phyloP scores from a whole-genome alignment of 2,329 filamentous ascomycete species.

The Microdochium trichocladiopsis region DNA sequence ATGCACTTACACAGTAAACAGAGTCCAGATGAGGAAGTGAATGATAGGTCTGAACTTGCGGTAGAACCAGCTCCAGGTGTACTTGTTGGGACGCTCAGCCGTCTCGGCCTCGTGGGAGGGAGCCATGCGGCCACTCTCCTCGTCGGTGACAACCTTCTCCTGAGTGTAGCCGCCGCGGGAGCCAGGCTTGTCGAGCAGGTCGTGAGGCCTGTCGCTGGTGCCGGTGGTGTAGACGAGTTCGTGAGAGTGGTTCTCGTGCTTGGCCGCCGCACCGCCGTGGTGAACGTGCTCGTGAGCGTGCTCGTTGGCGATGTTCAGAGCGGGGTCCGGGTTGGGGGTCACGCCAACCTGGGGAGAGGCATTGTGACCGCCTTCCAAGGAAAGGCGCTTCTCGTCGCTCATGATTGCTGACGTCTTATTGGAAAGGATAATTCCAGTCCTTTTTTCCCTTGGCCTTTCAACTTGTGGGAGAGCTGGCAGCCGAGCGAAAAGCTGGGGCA shows the following conservation, averaged over 20 bases:
- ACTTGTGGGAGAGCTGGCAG: too few species aligned
- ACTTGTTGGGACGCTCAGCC: constrained; percentile 12
- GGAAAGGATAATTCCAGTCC: too few species aligned
- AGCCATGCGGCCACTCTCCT: constrained; percentile 21
- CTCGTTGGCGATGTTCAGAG: constrained; percentile 28
- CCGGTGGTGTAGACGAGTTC: constrained; percentile 41
- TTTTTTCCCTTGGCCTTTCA: too few species aligned
- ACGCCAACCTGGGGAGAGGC: constrained; percentile 11
- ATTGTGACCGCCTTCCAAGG: constrained; percentile 10
- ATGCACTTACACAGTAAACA: constrained; percentile 27
- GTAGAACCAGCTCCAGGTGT: constrained; percentile 28
- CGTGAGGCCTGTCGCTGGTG: constrained; percentile 28
- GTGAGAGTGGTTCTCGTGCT: constrained; percentile 24
- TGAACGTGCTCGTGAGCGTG: constrained; percentile 35
- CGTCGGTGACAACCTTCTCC: constrained; percentile 21
- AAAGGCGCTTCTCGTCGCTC: constrained; percentile 7
- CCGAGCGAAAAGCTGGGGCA: too few species aligned
- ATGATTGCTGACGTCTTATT: neutral
- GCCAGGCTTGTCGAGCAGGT: constrained; percentile 21
- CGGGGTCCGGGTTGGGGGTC: constrained; percentile 13
- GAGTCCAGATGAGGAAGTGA: constrained; percentile 33
- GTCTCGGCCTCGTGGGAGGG: constrained; percentile 6
- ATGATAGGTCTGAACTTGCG: constrained; percentile 33
- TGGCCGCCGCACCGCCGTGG: constrained; percentile 27
- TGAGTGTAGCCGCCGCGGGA: constrained; percentile 17